Conservation (phyloP, 1,284 basidiomycete species). For the Cryptococcus floricola region DNA sequence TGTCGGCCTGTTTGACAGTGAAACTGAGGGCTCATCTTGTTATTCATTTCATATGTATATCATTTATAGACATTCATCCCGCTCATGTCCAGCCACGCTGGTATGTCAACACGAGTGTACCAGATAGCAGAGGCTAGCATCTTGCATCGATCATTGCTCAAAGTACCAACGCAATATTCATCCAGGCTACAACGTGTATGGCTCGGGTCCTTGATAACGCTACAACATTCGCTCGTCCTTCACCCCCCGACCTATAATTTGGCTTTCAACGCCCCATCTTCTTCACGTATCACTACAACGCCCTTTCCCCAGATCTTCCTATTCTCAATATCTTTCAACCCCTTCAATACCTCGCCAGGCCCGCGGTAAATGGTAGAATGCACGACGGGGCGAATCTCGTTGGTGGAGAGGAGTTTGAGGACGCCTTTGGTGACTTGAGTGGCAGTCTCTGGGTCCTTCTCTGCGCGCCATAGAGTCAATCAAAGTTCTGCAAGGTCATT, state of each 20-base stretch:
- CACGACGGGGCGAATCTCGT: slow-evolving; percentile 65
- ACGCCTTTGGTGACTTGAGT: slow-evolving; percentile 70
- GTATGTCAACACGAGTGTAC: too few relatives aligned
- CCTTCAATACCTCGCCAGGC: slow-evolving; percentile 61
- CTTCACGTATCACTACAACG: slow-evolving; percentile 62
- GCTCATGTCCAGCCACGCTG: too few relatives aligned
- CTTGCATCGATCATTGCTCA: neutral
- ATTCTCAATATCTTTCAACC: slow-evolving; percentile 56
- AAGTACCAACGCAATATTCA: neutral
- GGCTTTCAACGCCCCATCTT: slow-evolving; percentile 26
- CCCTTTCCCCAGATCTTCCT: slow-evolving; percentile 93
- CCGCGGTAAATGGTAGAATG: slow-evolving; percentile 72
- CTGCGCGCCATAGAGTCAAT: slow-evolving; percentile 46
- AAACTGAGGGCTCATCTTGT: slow-evolving; percentile 25
- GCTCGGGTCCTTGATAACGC: neutral
- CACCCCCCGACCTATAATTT: slow-evolving; percentile 3
- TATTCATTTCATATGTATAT: neutral
- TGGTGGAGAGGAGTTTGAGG: slow-evolving; percentile 65
- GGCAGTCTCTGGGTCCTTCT: slow-evolving; percentile 64
- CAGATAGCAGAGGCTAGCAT: neutral
- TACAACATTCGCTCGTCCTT: too few relatives aligned
- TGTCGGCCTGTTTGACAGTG: slow-evolving; percentile 43
- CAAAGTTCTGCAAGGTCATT: neutral
- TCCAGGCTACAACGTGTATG: neutral
- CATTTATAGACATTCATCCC: too few relatives aligned